These are phyloP conservation scores for Melanogaster broomeanus DNA, from an alignment of 768 basidiomycete species.

Conservation along the genomic window DNA sequence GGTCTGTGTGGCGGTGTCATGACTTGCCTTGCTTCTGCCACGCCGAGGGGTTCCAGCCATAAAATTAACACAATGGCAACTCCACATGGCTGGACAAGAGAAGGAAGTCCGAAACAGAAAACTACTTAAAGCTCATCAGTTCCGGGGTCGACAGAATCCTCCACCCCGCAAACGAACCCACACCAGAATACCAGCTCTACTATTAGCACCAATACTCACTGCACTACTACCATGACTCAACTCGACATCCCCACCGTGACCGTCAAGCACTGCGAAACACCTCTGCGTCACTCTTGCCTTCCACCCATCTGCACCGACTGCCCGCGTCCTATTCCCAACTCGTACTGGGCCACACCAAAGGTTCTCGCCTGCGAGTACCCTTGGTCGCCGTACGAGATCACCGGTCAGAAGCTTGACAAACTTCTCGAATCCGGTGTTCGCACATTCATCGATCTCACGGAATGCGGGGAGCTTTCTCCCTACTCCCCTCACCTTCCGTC, in stretches of 20 bases:
- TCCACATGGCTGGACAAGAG: constrained; percentile 7
- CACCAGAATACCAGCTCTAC: not conserved
- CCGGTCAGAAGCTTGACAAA: constrained; percentile 70
- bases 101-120: not conserved
- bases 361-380: constrained; percentile 84
- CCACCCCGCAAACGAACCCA: constrained; percentile 8
- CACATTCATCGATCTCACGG: constrained; percentile 86
- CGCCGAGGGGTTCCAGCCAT: not conserved
- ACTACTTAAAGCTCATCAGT: constrained; percentile 8
- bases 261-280: constrained; percentile 5
- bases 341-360: constrained; percentile 76
- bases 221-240: constrained; percentile 4
- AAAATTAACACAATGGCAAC: not conserved
- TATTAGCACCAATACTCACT: not conserved
- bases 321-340: constrained; percentile 77
- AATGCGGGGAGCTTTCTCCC: constrained; percentile 70
- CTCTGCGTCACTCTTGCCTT: constrained; percentile 20
- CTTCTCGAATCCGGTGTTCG: constrained; percentile 72
- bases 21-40: constrained; percentile 5
- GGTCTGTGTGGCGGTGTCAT: constrained; percentile 10
- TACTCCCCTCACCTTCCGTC: constrained; percentile 57
- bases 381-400: constrained; percentile 58
- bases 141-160: not conserved
- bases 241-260: constrained; percentile 11
- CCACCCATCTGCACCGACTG: constrained; percentile 14